Percentiles rank a stretch among this genome's conserved stretches.
Conservation (phyloP, 176 grass and related monocot species). For the Oryza rufipogon region DNA sequence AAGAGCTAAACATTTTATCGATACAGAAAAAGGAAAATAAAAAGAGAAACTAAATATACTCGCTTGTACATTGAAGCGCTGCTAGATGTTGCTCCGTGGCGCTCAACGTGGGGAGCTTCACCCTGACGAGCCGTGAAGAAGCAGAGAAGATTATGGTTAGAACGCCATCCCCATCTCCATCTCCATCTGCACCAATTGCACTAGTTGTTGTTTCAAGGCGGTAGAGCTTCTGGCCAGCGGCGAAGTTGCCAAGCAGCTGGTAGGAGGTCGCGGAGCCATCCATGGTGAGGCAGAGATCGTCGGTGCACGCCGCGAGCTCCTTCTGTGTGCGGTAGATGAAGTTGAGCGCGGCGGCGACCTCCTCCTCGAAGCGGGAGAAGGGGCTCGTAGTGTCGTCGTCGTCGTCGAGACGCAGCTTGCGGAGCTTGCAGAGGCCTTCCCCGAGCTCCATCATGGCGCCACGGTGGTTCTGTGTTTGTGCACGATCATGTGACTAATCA, state of each 20-base stretch:
- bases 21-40: too few relatives aligned
- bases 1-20: too few relatives aligned
- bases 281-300: slow-evolving; percentile 71
- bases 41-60: neutral
- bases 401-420: slow-evolving; percentile 55
- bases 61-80: slow-evolving; percentile 8
- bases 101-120: slow-evolving; percentile 58
- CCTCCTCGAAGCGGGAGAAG: slow-evolving; percentile 69
- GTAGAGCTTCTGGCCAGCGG: slow-evolving; percentile 70
- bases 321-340: slow-evolving; percentile 95
- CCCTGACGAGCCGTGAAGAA: neutral
- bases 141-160: slow-evolving; percentile 55
- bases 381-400: neutral
- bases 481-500: too few relatives aligned
- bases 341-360: slow-evolving; percentile 65
- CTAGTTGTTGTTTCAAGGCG: slow-evolving; percentile 23
- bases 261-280: slow-evolving; percentile 81
- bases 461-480: slow-evolving; percentile 56
- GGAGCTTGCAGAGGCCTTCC: slow-evolving; percentile 88
- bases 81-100: slow-evolving; percentile 60
- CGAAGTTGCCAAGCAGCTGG: slow-evolving; percentile 83
- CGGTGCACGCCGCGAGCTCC: slow-evolving; percentile 76
- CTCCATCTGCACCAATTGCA: too few relatives aligned
- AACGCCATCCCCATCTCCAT: slow-evolving; percentile 49
- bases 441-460: slow-evolving; percentile 95